Evolutionary conservation across 2,329 filamentous ascomycete species (phyloP).

Genomic region (Trichoderma brevicompactum): DNA sequence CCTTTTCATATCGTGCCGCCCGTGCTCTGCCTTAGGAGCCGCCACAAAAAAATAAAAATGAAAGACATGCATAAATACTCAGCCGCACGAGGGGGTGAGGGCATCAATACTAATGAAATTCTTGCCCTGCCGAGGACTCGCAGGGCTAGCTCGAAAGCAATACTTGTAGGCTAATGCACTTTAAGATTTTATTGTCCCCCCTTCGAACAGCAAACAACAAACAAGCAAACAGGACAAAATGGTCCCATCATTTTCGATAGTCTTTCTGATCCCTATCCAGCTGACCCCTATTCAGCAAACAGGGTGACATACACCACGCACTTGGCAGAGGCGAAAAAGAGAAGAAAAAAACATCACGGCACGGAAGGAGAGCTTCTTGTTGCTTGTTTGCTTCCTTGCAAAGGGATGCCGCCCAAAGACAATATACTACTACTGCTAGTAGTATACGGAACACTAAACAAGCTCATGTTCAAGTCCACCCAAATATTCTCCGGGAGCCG

Average conservation of each 20-base stretch:
- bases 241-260: not conserved
- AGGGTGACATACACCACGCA: not conserved
- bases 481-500: constrained; percentile 23
- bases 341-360: not conserved
- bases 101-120: not conserved
- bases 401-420: not conserved
- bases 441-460: not conserved
- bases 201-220: not conserved
- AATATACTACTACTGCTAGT: not conserved
- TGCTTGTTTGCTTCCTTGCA: no score
- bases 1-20: constrained; percentile 3
- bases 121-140: not conserved
- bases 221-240: not conserved
- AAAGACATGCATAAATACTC: constrained; percentile 19
- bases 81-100: constrained; percentile 10
- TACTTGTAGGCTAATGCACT: not conserved
- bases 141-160: not conserved
- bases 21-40: not conserved
- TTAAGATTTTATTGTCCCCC: not conserved
- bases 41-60: not conserved
- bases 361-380: not conserved
- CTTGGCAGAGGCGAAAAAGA: no score
- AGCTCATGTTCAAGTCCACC: not conserved
- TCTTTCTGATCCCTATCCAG: not conserved
- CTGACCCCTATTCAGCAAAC: not conserved